Conservation (phyloP, 495 filamentous ascomycete species). For the Neurospora sp. region DNA sequence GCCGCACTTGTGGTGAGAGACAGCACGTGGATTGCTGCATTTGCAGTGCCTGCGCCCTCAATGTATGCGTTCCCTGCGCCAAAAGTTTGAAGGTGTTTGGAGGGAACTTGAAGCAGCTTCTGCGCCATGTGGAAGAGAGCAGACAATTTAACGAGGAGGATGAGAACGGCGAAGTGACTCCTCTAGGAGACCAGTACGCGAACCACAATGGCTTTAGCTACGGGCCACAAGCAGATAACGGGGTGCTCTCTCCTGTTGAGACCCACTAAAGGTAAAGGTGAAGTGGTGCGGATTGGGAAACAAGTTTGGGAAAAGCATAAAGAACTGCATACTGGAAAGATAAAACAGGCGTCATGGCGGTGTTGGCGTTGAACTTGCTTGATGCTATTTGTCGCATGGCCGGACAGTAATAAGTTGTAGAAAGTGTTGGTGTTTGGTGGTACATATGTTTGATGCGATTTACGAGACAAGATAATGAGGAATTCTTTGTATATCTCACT, state of each 20-base stretch:
- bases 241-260: neutral
- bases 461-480: neutral
- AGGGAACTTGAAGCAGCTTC: slow-evolving; percentile 13
- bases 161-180: neutral
- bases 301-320: neutral
- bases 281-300: neutral
- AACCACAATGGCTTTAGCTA: neutral
- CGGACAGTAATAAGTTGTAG: neutral
- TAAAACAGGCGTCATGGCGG: neutral
- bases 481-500: neutral
- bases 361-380: neutral
- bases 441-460: neutral
- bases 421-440: neutral
- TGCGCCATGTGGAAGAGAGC: slow-evolving; percentile 9
- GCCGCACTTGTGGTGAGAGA: slow-evolving; percentile 15
- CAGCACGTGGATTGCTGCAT: slow-evolving; percentile 17
- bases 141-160: neutral
- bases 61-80: slow-evolving; percentile 14
- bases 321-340: neutral
- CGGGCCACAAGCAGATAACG: neutral
- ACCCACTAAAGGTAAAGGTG: neutral
- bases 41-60: slow-evolving; percentile 21
- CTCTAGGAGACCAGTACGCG: neutral
- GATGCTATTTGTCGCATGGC: neutral
- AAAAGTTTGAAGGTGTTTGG: slow-evolving; percentile 2